Base-by-base conservation (phyloP, 805 yeast genomes). In the Scheffersomyces spartinae region DNA sequence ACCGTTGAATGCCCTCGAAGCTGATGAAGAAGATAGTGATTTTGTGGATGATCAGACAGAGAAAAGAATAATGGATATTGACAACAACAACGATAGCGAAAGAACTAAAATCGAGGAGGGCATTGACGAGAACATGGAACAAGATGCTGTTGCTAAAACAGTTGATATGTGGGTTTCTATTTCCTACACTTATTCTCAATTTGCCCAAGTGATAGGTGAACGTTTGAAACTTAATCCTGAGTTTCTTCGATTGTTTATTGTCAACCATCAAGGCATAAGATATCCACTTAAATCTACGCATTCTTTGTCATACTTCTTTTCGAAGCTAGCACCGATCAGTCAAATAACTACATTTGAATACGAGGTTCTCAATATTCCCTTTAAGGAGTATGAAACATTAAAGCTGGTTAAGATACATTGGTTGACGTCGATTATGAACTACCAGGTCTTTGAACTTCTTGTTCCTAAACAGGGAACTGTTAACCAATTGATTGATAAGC, bases 331-430 rank as follows among this genome's bases (percentile, higher is more conserved):
- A 19, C 59, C 71, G 2, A 64, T 61, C 13, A 55, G 66, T 6
- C 65, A 62, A 21, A 45, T 55, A 4, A 48, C 53, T 9, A 40
- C 43, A 12, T 67, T 88, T 30, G 76, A 75, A 36, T 88, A 80
- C 45, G 95, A 88, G 42, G 52, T 78, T 1, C 61, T 91, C 41
- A 79, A 73, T 23, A 73, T 85, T 22, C 72, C 86, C 2, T 55
- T 88, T 27, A 64, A 59, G 18, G 93, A 84, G 34, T 68, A 78
- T 40, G 98, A 91, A 49, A 73, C 68, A 34, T 68, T 83, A 74
- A 70, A 71, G 31, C 50, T 71, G 4, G 52, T 86, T 21, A 71
- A 64, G 26, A 59, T 88, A 12, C 63, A 64, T 27, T 84, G 93
- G 88, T 56, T 86, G 21, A 70, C 76, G 2, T 72, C 71, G 22